Base-by-base conservation (phyloP, 129 eudicot genomes). In the Arctium lappa region DNA sequence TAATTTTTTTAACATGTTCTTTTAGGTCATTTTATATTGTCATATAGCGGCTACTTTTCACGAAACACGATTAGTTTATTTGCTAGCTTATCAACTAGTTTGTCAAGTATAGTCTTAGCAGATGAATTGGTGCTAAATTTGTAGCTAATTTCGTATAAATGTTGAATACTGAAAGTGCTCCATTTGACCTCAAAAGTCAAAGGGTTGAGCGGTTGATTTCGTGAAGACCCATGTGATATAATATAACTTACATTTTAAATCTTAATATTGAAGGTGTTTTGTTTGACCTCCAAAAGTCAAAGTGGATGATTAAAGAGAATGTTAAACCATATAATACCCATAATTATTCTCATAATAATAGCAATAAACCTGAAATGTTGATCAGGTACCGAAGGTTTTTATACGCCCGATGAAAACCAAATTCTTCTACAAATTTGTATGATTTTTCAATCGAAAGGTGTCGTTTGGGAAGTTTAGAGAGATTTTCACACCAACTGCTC, bases 201-300 rank as follows among this genome's bases (percentile, higher is more conserved):
- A 46, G 56, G 9, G 15, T 46, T 8, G 15, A 46, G 15, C 15
- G 9, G 16, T 46, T 46, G 56, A 6, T 42, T 42, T 8, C 12
- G 12, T 42, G 10, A 42, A 42, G 48, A 42, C 10, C 8, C 7
- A 2, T 37, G 2, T 3, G 0, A 2, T 37, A 8, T 46, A 2
- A 8, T 11, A 8, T 1, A 33, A 33, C 36, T 1, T 33, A 33
- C 36, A 33, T 33, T 33, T 33, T 33, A 37, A 36, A 16, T 18
- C 27, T 72, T 11, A 12, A 72, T 72, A 5, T 72, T 3, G 16
- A 32, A 48, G 18, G 65, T 56, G 32, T 53, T 8, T 1, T 53
- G 32, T 82, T 75, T 42, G 85, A 69, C 71, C 71, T 39, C 11
- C 22, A 36, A 70, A 73, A 73, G 79, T 74, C 70, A 70, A 79